Base-by-base conservation (phyloP, 2,329 filamentous ascomycete species). In the Hypoxylon sp. region DNA sequence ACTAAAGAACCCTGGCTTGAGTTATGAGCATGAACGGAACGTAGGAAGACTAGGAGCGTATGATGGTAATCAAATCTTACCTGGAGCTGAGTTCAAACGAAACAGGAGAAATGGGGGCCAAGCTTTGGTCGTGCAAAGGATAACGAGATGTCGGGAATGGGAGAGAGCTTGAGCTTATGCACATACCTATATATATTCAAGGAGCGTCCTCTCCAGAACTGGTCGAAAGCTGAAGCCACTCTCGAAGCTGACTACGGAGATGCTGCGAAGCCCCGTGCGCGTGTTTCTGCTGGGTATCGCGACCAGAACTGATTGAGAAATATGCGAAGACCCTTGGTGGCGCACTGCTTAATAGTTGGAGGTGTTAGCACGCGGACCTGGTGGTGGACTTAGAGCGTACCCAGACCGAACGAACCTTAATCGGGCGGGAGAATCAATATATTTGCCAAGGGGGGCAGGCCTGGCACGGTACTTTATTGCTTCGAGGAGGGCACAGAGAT, bases 11-110 rank as follows among this genome's bases (percentile, higher is more conserved):
- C 16, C 48, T 64, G 57, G 55, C 42, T 48, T 56, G 62, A 64
- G 67, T 65, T 40, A 56, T 65, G 45, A 65, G 54, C 49, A 65
- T 50, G 57, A 65, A 54, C 40, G 55, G 22, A 56, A 65, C 48
- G 50, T 12, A 32, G 52, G 59, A 40, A 32, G 32, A 20, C 57
- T 12, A 62, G 32, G 54, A 52, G 24, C 49, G 49, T 42, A 40
- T 33, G 53, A 28, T 44, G 30, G 48, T 38, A 40, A 38, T 63
- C 38, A 12, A 60, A 54, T 49, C 65, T 51, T 65, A 65, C 65
- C 50, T 60, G 0, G 46, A 36, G 12, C 16, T 22, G 38, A 24
- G 24, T 55, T 55, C 36, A 12, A 22, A 53, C 44, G 53, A 22
- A 30, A 46, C 32, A n/a, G 5, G n/a, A 38, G n/a, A 36, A 22